Conservation (phyloP, 306 rosid species). For the Casuarina cunninghamiana region DNA sequence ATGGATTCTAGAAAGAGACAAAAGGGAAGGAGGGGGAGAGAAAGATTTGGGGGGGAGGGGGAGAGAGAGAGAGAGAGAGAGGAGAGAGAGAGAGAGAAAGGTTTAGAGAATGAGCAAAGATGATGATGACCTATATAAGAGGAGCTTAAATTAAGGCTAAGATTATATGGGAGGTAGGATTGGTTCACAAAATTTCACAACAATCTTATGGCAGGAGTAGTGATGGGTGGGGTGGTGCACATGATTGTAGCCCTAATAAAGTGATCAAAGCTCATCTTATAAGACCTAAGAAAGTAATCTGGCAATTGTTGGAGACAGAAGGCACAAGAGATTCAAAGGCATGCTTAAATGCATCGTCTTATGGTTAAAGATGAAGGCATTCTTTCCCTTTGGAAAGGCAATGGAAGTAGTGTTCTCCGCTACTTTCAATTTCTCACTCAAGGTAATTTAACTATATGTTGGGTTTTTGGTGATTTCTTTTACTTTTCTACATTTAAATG, state of each 20-base stretch:
- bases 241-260: constrained; percentile 95
- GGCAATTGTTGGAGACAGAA: constrained; percentile 63
- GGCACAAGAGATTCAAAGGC: constrained; percentile 74
- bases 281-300: constrained; percentile 93
- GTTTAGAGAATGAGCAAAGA: constrained; percentile 49
- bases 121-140: constrained; percentile 48
- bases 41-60: too few species aligned
- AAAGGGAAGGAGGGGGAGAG: neutral
- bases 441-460: constrained; percentile 43
- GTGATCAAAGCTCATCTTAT: constrained; percentile 83
- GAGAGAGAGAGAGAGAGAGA: too few species aligned
- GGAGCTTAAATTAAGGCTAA: constrained; percentile 21
- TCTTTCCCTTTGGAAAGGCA: constrained; percentile 94
- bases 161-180: constrained; percentile 20
- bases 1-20: neutral
- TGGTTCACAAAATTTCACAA: constrained; percentile 65
- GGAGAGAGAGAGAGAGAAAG: neutral
- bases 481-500: neutral
- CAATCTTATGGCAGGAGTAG: constrained; percentile 87
- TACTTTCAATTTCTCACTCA: constrained; percentile 97
- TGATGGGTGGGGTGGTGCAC: constrained; percentile 88
- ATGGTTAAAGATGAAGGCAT: constrained; percentile 83
- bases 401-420: constrained; percentile 90
- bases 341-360: constrained; percentile 72
- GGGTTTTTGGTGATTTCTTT: neutral